Conservation (phyloP, 2,329 filamentous ascomycete genomes). For the Nothophoma quercina region DNA sequence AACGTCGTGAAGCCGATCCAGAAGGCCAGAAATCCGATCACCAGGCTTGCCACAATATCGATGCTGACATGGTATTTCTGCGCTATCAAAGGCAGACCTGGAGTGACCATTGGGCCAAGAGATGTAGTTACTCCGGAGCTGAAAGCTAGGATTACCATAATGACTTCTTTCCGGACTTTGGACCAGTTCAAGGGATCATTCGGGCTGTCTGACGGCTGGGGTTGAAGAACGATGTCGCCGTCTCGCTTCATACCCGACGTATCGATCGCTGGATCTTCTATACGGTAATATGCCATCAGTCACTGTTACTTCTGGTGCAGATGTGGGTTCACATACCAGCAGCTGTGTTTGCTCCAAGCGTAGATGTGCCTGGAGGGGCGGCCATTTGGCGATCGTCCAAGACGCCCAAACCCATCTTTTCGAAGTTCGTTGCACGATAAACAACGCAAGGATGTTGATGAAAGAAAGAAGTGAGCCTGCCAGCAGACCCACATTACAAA, state of each 20-base stretch:
- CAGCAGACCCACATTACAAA: constrained; percentile 29
- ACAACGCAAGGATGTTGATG: neutral
- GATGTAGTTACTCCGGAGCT: constrained; percentile 44
- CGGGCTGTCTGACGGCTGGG: constrained; percentile 88
- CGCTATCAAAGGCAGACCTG: constrained; percentile 47
- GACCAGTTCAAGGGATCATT: constrained; percentile 75
- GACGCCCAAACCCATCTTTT: constrained; percentile 43
- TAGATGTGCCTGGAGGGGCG: constrained; percentile 42
- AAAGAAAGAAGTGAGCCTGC: constrained; percentile 26
- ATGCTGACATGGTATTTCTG: constrained; percentile 48
- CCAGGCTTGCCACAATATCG: constrained; percentile 49
- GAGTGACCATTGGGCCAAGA: constrained; percentile 53
- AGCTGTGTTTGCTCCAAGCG: constrained; percentile 16
- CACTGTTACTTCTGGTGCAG: neutral
- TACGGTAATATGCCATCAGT: neutral
- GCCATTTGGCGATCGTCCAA: constrained; percentile 42
- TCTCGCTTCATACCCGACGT: constrained; percentile 46
- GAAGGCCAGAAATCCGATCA: constrained; percentile 49
- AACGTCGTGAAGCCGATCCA: constrained; percentile 53
- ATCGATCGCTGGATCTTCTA: constrained; percentile 28
- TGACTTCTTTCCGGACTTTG: constrained; percentile 39
- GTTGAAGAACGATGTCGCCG: constrained; percentile 80
- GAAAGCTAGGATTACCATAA: constrained; percentile 46
- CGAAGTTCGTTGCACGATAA: neutral
- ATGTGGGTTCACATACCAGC: neutral